These are phyloP conservation scores for Fusarium sp. DNA, from an alignment of 2,329 filamentous ascomycete species.

Conservation along the genomic window DNA sequence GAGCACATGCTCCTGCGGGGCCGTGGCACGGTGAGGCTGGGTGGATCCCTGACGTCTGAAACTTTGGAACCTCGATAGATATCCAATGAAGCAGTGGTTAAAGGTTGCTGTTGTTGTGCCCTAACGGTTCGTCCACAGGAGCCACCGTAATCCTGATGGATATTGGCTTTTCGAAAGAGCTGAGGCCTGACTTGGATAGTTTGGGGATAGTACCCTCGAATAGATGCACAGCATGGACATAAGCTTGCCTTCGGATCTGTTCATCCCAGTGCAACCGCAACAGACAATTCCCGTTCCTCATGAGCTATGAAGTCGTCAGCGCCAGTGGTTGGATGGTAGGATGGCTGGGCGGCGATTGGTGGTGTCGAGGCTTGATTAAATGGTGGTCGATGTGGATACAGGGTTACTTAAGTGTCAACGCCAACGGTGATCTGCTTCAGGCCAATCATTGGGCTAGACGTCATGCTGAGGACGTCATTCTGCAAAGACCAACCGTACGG, in stretches of 20 bases:
- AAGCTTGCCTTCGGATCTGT: slow-evolving; percentile 12
- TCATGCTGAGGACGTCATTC: slow-evolving; percentile 43
- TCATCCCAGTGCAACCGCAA: slow-evolving; percentile 21
- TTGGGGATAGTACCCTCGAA: background rate
- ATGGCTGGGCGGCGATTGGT: slow-evolving; percentile 33
- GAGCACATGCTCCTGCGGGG: slow-evolving; percentile 41
- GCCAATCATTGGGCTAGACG: slow-evolving; percentile 33
- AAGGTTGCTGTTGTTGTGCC: slow-evolving; percentile 42
- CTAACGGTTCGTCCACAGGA: slow-evolving; percentile 45
- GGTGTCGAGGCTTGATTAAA: slow-evolving; percentile 36
- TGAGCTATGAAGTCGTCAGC: slow-evolving; percentile 28
- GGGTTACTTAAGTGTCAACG: slow-evolving; percentile 38
- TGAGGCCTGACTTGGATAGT: background rate
- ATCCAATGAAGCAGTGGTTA: slow-evolving; percentile 42
- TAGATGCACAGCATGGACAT: slow-evolving; percentile 6
- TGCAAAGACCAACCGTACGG: slow-evolving; percentile 15
- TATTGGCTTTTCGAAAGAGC: background rate
- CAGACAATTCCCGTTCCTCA: slow-evolving; percentile 18
- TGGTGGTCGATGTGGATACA: slow-evolving; percentile 38
- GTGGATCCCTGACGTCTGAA: slow-evolving; percentile 42
- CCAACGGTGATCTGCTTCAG: slow-evolving; percentile 33
- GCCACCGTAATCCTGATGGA: background rate
- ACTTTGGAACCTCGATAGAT: slow-evolving; percentile 35
- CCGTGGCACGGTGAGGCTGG: slow-evolving; percentile 42
- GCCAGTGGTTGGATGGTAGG: slow-evolving; percentile 28